A percentile compares a stretch with the other conserved stretches of the same genome.
phyloP scores from a whole-genome alignment of 306 rosid species.

The Albizia julibrissin region DNA sequence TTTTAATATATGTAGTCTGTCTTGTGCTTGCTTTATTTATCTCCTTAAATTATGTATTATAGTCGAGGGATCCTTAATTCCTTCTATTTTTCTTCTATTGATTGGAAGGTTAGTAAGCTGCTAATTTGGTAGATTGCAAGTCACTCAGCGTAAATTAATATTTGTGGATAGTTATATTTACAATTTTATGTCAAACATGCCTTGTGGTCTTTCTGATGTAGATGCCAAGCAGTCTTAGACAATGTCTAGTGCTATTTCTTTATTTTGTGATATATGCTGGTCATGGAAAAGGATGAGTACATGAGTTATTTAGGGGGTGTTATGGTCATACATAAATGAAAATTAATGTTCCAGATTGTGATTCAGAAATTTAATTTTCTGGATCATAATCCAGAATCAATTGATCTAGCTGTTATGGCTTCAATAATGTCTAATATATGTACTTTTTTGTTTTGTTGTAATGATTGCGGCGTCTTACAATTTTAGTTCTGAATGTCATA shows the following conservation, averaged over 20 bases:
- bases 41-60: not conserved
- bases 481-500: not conserved
- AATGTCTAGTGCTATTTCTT: not conserved
- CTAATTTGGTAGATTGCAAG: not conserved
- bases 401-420: constrained; percentile 5
- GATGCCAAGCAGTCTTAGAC: not conserved
- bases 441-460: not conserved
- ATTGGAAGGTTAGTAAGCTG: not conserved
- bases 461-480: not conserved
- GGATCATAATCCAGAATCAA: not conserved
- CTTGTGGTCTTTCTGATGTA: not conserved
- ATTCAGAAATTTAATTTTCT: not conserved
- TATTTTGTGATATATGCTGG: not conserved
- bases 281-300: not conserved
- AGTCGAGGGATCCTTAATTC: not conserved
- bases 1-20: not conserved
- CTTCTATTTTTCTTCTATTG: not conserved
- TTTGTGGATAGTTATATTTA: not conserved
- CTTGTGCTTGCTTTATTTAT: not conserved
- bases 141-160: not conserved
- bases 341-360: not conserved
- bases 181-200: not conserved
- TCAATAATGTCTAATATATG: not conserved
- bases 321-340: not conserved
- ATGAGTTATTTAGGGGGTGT: not conserved